phyloP scores from a whole-genome alignment of 768 basidiomycete genomes.

The Ramaria sp. region DNA sequence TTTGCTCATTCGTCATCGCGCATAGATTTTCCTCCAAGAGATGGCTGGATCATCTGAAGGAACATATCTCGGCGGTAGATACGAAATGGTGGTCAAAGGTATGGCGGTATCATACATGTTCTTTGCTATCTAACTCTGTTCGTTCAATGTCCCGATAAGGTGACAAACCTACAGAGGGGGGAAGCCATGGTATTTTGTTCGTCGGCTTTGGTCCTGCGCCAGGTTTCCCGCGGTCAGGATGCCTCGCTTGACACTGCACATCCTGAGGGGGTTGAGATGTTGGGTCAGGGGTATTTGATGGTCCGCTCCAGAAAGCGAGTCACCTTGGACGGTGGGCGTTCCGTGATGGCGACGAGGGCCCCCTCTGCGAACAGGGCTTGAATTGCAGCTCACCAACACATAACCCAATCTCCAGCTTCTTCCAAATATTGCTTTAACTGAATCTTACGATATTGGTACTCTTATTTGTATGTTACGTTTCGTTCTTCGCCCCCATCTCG shows the following conservation, averaged over 20 bases:
- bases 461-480: too few relatives aligned
- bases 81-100: background rate
- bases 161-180: background rate
- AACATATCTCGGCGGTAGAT: conserved; percentile 33
- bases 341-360: background rate
- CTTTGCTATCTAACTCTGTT: background rate
- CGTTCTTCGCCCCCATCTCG: too few relatives aligned
- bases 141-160: background rate
- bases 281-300: background rate
- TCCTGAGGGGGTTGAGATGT: background rate
- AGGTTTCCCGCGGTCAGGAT: background rate
- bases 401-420: too few relatives aligned
- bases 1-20: conserved; percentile 53
- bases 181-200: background rate
- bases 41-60: conserved; percentile 62
- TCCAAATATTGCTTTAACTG: too few relatives aligned
- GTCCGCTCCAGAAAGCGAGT: background rate
- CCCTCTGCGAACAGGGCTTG: background rate
- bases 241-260: background rate
- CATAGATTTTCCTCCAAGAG: conserved; percentile 68
- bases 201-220: background rate
- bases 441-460: too few relatives aligned
- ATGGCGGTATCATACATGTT: background rate
- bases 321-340: background rate
- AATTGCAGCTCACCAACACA: too few relatives aligned